Base-by-base conservation (phyloP, 192 early-diverging fungal species). In the Paraglomus occultum region DNA sequence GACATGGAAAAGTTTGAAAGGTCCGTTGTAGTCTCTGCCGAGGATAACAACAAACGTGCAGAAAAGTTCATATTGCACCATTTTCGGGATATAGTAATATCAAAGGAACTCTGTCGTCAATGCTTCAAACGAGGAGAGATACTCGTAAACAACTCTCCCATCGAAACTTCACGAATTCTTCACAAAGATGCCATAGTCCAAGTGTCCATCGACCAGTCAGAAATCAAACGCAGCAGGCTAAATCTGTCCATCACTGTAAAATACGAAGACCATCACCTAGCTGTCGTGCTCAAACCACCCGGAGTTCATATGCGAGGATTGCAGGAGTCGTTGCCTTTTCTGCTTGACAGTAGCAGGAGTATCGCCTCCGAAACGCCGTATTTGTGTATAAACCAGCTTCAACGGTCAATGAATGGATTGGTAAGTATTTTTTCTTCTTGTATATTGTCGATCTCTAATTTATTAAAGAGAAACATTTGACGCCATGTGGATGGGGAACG, bases 71-170 rank as follows among this genome's bases (percentile, higher is more conserved):
- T 64, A 6, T 48, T 18, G 45, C 8, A 45, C 12, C 45, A 64
- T 64, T 64, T 64, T 48, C 40, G 62, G 14, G n/a, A n/a, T 48
- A 8, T 64, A 64, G 44, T 64, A 46, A 18, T 64, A 48, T 64
- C 62, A 9, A 45, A 48, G 23, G n/a, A 49, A 17, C 46, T 64
- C 5, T 64, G 62, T 48, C 20, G 45, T 2, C 42, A 48, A 10
- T 64, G 62, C 45, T 47, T 64, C 31, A 64, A 46, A 48, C 62
- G 62, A 17, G 46, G 46, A 15, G 62, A 64, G 7, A 64, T 64
- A 15, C n/a, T 38, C 12, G 43, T 64, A 48, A 64, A 64, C 49
- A 47, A 31, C 20, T 22, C 45, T 11, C 2, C 46, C 9, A 31
- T 31, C 22, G 62, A 64, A 48, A 22, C 18, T 48, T 0, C 62